A percentile compares a stretch with the other conserved stretches of the same genome.
Conservation (phyloP, 75 land plant species). For the Sequoia sempervirens region DNA sequence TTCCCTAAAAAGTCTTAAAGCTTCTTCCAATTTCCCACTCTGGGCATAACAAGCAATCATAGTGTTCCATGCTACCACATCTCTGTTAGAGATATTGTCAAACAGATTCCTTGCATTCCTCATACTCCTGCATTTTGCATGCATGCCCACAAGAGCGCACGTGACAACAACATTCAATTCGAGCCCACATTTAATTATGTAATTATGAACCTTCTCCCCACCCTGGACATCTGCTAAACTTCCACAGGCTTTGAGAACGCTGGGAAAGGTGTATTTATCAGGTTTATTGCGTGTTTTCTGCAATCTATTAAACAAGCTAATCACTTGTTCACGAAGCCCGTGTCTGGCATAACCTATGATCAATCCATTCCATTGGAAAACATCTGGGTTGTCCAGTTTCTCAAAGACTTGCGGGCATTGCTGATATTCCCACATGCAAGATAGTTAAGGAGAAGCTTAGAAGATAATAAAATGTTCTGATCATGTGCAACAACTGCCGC, state of each 20-base stretch:
- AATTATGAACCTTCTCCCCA: conserved; percentile 12
- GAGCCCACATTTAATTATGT: conserved; percentile 17
- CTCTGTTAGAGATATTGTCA: conserved; percentile 28
- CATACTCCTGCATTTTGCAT: conserved; percentile 12
- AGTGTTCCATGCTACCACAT: conserved; percentile 36
- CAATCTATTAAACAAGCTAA: conserved; percentile 22
- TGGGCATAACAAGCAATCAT: conserved; percentile 27
- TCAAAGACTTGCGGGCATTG: conserved; percentile 22
- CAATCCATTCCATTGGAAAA: conserved; percentile 34
- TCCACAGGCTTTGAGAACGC: conserved; percentile 30
- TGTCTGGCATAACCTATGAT: conserved; percentile 25
- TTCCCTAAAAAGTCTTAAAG: too few species aligned
- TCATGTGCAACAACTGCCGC: background rate
- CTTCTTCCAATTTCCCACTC: conserved; percentile 18
- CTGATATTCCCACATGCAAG: conserved; percentile 27
- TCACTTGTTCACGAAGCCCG: conserved; percentile 20
- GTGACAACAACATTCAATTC: conserved; percentile 21
- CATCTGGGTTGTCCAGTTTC: conserved; percentile 18
- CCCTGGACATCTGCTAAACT: conserved; percentile 18
- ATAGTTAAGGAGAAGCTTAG: conserved; percentile 31
- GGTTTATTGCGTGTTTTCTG: conserved; percentile 7
- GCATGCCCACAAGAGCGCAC: conserved; percentile 14
- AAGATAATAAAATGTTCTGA: background rate
- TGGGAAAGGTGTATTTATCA: conserved; percentile 23
- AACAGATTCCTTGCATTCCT: conserved; percentile 16